Conservation (phyloP, 768 basidiomycete genomes). For the Hericium coralloides region DNA sequence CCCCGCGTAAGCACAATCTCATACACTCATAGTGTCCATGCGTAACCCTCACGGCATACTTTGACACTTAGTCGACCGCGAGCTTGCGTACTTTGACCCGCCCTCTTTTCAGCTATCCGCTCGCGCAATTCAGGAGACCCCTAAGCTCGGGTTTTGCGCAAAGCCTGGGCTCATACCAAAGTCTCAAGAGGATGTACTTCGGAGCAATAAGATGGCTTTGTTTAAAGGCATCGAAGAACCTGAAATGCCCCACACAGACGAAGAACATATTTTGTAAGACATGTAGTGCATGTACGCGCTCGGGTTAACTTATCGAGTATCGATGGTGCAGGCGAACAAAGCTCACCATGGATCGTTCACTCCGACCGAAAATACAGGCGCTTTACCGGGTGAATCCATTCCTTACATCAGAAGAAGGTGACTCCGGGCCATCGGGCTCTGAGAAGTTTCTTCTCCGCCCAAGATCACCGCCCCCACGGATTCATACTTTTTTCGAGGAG, state of each 20-base stretch:
- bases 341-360: not conserved
- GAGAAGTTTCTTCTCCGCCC: not conserved
- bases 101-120: constrained; percentile 1
- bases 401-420: not conserved
- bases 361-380: not conserved
- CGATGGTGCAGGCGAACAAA: not conserved
- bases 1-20: not conserved
- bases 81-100: not conserved
- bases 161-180: not conserved
- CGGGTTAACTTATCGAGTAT: not conserved
- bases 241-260: not conserved
- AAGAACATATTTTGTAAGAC: not conserved
- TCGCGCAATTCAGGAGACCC: constrained; percentile 3
- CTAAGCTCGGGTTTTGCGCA: not conserved
- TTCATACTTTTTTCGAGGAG: not conserved
- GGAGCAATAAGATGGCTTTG: not conserved
- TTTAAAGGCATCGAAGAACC: not conserved
- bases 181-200: not conserved
- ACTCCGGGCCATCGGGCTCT: not conserved
- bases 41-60: not conserved
- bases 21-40: not conserved
- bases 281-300: not conserved
- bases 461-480: constrained; percentile 1
- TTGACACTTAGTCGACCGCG: not conserved
- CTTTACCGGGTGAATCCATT: constrained; percentile 1